Percentiles rank a stretch among this genome's conserved stretches.
These are phyloP conservation scores for Westerdykella ornata DNA, from an alignment of 2,329 filamentous ascomycete species.

Conservation along the genomic window DNA sequence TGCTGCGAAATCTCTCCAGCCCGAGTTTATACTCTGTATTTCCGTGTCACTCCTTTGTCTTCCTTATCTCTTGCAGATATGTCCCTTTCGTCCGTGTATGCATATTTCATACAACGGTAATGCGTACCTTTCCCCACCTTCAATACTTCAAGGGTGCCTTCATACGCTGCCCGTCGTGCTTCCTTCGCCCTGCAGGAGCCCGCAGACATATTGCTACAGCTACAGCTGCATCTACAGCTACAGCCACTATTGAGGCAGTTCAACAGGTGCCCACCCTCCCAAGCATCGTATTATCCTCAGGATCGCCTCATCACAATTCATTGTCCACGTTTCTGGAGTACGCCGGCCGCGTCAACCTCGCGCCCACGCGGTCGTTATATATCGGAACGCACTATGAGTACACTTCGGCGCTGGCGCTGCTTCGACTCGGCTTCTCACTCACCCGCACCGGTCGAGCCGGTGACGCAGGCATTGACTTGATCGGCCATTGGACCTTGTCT, in stretches of 20 bases:
- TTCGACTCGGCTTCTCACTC: conserved; percentile 57
- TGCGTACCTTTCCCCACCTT: conserved; percentile 22
- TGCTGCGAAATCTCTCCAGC: too few relatives aligned
- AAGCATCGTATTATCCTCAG: conserved; percentile 22
- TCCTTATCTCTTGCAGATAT: conserved; percentile 16
- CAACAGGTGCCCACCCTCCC: conserved; percentile 20
- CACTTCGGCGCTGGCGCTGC: conserved; percentile 51
- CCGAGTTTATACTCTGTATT: too few relatives aligned
- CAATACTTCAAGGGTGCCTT: conserved; percentile 12
- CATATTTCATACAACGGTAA: conserved; percentile 13
- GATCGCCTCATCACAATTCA: conserved; percentile 51
- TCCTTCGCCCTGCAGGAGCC: conserved; percentile 18
- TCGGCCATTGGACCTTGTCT: conserved; percentile 60
- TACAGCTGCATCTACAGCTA: background rate
- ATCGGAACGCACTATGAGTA: conserved; percentile 76
- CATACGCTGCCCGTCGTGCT: conserved; percentile 14
- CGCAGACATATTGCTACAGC: background rate
- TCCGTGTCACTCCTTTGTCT: background rate
- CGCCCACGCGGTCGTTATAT: conserved; percentile 54
- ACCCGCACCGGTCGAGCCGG: conserved; percentile 58
- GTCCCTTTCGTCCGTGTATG: conserved; percentile 4
- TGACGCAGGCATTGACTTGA: conserved; percentile 67
- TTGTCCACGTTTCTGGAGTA: conserved; percentile 60
- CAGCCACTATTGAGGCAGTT: conserved; percentile 3
- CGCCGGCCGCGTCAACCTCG: conserved; percentile 51